Evolutionary conservation across 495 filamentous ascomycete genomes (phyloP), one percentile per base, ranked within the genome.

Genomic region (Annulohypoxylon nitens): DNA sequence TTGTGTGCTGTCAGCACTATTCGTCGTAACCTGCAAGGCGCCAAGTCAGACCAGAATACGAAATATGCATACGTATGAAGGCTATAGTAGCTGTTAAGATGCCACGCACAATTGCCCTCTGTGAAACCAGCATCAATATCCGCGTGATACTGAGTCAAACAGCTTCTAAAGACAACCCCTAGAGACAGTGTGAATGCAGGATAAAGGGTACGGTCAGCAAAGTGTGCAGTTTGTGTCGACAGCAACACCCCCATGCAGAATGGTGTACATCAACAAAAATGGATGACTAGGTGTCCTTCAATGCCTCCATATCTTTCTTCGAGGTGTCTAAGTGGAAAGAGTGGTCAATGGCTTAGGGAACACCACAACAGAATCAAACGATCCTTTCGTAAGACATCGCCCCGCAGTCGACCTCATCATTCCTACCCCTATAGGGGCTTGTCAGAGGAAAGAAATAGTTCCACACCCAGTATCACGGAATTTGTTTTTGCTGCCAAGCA

Each of bases 11-110:
- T 43, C 48, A 16, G 59, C 43, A 55, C 54, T 61, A 47, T 60
- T 36, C 50, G 63, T 74, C 63, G 67, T 75, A 71, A 67, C 59
- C 64, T 68, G 67, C 65, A 64, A 71, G 67, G 59, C 50, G 72
- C 64, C 72, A 75, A 67, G 72, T 75, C 67, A 64, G 67, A 68
- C 59, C 61, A 57, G 72, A 75, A 75, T 75, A 75, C 72, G 72
- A 75, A 75, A 47, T 63, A 63, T 61, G 58, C 57, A 66, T 59
- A 61, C 61, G 57, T 70, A 70, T 70, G 58, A 70, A 25, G 36
- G 61, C 62, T 18, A 70, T 63, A 57, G 66, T 43, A 65, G 26
- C 43, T 69, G 25, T 41, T 55, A 34, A 67, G 39, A 62, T 70
- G 57, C 61, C 50, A 65, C 48, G 50, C 48, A 60, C 26, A 58